Percentiles rank a stretch among this genome's conserved stretches.
Conservation (phyloP, 1,284 basidiomycete species). For the Termitomyces sp. region DNA sequence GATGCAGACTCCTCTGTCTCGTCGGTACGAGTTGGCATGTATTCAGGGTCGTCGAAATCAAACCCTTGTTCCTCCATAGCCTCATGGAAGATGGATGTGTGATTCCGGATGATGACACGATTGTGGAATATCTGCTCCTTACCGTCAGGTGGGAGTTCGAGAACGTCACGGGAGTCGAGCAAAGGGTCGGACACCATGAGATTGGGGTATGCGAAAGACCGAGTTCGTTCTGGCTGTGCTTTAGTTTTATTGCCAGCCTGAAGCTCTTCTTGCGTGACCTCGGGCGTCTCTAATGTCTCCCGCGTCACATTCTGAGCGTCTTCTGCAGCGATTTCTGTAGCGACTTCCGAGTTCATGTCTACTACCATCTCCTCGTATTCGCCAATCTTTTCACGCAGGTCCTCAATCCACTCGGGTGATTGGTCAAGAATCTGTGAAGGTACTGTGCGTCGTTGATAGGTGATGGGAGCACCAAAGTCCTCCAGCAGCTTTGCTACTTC, state of each 20-base stretch:
- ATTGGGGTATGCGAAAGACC: conserved; percentile 39
- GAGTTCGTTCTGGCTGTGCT: background rate
- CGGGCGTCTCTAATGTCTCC: too few relatives aligned
- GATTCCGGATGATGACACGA: conserved; percentile 60
- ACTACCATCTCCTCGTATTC: background rate
- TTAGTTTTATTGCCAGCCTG: background rate
- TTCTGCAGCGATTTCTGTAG: background rate
- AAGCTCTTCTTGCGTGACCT: background rate
- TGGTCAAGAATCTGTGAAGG: background rate
- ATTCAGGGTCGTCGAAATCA: conserved; percentile 23
- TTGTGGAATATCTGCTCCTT: conserved; percentile 47
- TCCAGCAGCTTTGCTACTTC: background rate
- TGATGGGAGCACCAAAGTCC: background rate
- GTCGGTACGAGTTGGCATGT: conserved; percentile 27
- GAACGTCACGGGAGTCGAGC: conserved; percentile 53
- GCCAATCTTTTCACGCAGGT: background rate
- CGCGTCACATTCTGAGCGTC: background rate
- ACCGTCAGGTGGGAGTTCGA: conserved; percentile 46
- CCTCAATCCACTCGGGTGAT: background rate
- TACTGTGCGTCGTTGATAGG: background rate
- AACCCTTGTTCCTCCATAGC: conserved; percentile 26
- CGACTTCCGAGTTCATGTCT: background rate
- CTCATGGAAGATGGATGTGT: conserved; percentile 45
- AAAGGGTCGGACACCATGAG: conserved; percentile 56
- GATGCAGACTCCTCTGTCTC: conserved; percentile 28